Base-by-base conservation (phyloP, 176 grass and related monocot species). In the Pharus latifolius region DNA sequence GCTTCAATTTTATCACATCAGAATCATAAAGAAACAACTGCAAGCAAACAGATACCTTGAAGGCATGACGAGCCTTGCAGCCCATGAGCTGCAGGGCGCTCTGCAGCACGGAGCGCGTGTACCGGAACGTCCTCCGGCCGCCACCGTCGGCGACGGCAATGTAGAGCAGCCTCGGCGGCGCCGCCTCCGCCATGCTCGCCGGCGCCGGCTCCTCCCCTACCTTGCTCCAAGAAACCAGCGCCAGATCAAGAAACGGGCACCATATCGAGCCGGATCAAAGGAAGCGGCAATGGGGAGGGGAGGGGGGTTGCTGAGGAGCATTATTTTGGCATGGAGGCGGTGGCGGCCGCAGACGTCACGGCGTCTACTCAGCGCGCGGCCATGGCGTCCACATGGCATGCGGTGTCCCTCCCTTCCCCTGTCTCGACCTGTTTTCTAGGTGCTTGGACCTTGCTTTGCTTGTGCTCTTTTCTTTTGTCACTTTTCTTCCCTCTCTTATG, bases 21-120 rank as follows among this genome's bases (percentile, higher is more conserved):
- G 70, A 17, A 46, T 52, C 41, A 43, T 30, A 28, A 5, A 33
- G 50, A n/a, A n/a, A n/a, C n/a, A n/a, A n/a, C n/a, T n/a, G n/a
- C n/a, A n/a, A n/a, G n/a, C n/a, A n/a, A 40, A 6, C 9, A 32
- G 0, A 4, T 27, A 99, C 95, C 95, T 99, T 91, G 79, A 94
- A 99, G 78, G 95, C 95, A 72, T 99, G 95, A 12, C 95, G 87
- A 11, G 95, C 82, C 68, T 99, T 99, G 87, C 95, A 99, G 7
- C 95, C 95, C 95, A 94, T 99, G 71, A 99, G 87, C 69, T 99
- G 95, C 47, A 99, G 87, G 38, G 95, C 88, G 90, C 95, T 86
- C 81, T 99, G 95, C 45, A 94, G 84, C 42, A 93, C 87, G 16
- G 84, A 71, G 38, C 95, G 84, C 22, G 90, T 91, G 87, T 99